Conservation (phyloP, 495 filamentous ascomycete genomes). For the Xylaria venustula region DNA sequence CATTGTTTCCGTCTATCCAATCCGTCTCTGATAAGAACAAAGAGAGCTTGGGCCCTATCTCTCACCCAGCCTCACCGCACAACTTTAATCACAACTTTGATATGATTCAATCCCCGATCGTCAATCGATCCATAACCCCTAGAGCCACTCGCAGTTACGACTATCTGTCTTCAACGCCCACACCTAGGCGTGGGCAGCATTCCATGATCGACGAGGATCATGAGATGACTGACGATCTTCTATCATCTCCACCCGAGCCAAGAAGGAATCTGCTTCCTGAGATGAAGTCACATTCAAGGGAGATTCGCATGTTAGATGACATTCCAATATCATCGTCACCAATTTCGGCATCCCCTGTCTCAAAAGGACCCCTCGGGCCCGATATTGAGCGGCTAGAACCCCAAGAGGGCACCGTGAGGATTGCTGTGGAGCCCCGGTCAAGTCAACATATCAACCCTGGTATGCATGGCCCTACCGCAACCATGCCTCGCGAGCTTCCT, state of each 20-base stretch:
- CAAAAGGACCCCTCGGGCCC: slow-evolving; percentile 16
- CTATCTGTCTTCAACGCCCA: slow-evolving; percentile 80
- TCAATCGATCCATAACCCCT: slow-evolving; percentile 37
- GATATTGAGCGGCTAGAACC: slow-evolving; percentile 12
- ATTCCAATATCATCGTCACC: slow-evolving; percentile 49
- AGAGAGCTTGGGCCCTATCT: not conserved
- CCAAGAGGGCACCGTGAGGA: slow-evolving; percentile 9
- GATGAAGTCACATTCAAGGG: slow-evolving; percentile 42
- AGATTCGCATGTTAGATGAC: slow-evolving; percentile 38
- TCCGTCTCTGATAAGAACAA: slow-evolving; percentile 52
- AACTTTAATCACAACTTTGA: not conserved
- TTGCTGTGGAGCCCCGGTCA: slow-evolving; percentile 6
- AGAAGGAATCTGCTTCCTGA: slow-evolving; percentile 45
- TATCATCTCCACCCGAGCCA: slow-evolving; percentile 55
- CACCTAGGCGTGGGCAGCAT: slow-evolving; percentile 56
- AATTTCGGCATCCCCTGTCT: slow-evolving; percentile 40
- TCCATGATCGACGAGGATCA: slow-evolving; percentile 37
- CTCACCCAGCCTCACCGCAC: not conserved
- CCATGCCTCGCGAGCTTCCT: not conserved
- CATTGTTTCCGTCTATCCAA: slow-evolving; percentile 67
- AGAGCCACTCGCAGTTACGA: slow-evolving; percentile 42
- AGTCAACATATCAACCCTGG: not conserved
- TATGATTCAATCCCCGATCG: not conserved
- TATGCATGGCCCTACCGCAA: not conserved
- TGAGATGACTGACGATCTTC: slow-evolving; percentile 43